Evolutionary conservation across 208 protist species (phyloP), one percentile per base, ranked within the genome.

Genomic region (Leishmania martiniquensis): DNA sequence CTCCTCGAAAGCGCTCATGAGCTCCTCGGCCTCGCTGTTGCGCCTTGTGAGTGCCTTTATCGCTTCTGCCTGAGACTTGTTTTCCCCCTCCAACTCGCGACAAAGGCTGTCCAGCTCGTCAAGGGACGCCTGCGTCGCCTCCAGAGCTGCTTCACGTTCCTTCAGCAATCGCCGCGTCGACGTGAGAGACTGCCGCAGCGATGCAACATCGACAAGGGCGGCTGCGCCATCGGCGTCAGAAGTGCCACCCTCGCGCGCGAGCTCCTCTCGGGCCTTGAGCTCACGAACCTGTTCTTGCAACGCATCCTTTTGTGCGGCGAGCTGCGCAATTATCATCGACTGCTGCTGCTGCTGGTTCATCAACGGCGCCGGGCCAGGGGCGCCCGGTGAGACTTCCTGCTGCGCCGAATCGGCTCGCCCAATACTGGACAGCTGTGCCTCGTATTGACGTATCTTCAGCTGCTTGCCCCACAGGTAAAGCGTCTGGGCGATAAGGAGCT

Each of bases 391-490:
- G 4, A 60, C 5, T n/a, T 45, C 17, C 34, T n/a, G 7, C n/a
- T 34, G 42, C 10, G 59, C 7, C 34, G 42, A 2, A 25, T 9
- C 62, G 6, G 37, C 25, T 13, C 7, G 34, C 20, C 37, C 34
- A 5, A 44, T 62, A 60, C 9, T 44, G 39, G 70, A 37, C 22
- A 83, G 80, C 63, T 87, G 85, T 60, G 47, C 75, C 72, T 81
- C 81, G 37, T 77, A 80, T 15, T 75, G 67, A 15, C 77, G 80
- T 54, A 83, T 73, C 49, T 85, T 73, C 15, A 93, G 79, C 59
- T 90, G 70, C 73, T 89, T 91, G 75, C 90, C 94, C 90, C 90
- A 96, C 63, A 92, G 77, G 70, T 92, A 93, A 51, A 95, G 70
- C n/a, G 88, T 93, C 67, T 89, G 88, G 7, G 88, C 87, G 12